These are phyloP conservation scores for Serendipita sp. DNA, from an alignment of 768 basidiomycete species.

Conservation along the genomic window DNA sequence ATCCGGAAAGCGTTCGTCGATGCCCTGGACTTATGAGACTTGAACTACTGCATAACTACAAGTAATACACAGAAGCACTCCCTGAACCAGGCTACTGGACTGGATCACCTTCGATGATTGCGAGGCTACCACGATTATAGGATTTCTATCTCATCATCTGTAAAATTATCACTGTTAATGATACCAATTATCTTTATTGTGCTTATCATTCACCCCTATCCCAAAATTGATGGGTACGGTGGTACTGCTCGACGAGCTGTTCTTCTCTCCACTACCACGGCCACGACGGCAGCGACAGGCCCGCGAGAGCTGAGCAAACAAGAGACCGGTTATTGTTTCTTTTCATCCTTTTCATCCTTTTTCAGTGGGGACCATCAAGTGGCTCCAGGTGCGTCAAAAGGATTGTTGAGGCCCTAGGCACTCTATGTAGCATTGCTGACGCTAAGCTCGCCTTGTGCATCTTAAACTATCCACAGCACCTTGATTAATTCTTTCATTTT, in stretches of 20 bases:
- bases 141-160: too few relatives aligned
- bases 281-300: conserved; percentile 1
- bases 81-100: too few relatives aligned
- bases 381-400: background rate
- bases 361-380: background rate
- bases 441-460: background rate
- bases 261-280: background rate
- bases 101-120: too few relatives aligned
- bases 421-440: background rate
- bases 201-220: too few relatives aligned
- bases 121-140: too few relatives aligned
- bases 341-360: conserved; percentile 2
- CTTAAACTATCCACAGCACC: background rate
- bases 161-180: too few relatives aligned
- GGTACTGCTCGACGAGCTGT: too few relatives aligned
- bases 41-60: background rate
- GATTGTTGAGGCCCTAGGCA: background rate
- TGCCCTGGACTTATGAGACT: background rate
- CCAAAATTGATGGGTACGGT: too few relatives aligned
- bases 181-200: too few relatives aligned
- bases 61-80: too few relatives aligned
- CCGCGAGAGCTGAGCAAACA: background rate
- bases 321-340: background rate
- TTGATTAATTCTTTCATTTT: conserved; percentile 6
- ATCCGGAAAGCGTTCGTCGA: conserved; percentile 25